Conservation (phyloP, 2,329 filamentous ascomycete species). For the Xylogone sp. region DNA sequence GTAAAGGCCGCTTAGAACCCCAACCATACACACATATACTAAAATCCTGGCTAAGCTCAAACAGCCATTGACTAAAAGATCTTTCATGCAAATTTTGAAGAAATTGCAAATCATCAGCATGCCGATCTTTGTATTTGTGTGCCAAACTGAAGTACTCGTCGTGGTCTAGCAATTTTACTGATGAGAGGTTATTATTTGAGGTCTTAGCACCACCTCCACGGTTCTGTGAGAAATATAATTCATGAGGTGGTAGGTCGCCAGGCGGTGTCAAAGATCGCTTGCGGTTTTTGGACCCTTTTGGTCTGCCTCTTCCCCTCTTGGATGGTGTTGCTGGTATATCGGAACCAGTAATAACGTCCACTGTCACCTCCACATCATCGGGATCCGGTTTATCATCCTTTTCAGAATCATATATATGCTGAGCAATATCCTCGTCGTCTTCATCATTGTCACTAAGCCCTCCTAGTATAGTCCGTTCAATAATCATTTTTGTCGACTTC, state of each 20-base stretch:
- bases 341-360: constrained; percentile 26
- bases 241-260: constrained; percentile 77
- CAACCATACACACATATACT: constrained; percentile 90
- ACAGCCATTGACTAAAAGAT: constrained; percentile 87
- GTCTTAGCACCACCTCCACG: constrained; percentile 77
- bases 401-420: constrained; percentile 62
- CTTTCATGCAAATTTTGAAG: constrained; percentile 72
- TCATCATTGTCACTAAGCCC: constrained; percentile 67
- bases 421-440: constrained; percentile 63
- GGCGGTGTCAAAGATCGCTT: constrained; percentile 59
- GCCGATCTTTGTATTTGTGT: constrained; percentile 59
- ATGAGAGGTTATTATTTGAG: constrained; percentile 78
- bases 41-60: constrained; percentile 84
- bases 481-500: constrained; percentile 76
- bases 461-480: constrained; percentile 65
- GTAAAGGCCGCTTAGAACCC: constrained; percentile 77
- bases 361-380: constrained; percentile 26
- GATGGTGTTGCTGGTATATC: constrained; percentile 43
- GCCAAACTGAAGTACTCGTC: constrained; percentile 83
- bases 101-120: constrained; percentile 65
- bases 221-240: constrained; percentile 92
- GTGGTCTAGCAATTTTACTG: constrained; percentile 75
- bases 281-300: constrained; percentile 42
- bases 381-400: constrained; percentile 40
- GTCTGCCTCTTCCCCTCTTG: constrained; percentile 43